Conservation (phyloP, 306 rosid species). For the Castanea crenata region DNA sequence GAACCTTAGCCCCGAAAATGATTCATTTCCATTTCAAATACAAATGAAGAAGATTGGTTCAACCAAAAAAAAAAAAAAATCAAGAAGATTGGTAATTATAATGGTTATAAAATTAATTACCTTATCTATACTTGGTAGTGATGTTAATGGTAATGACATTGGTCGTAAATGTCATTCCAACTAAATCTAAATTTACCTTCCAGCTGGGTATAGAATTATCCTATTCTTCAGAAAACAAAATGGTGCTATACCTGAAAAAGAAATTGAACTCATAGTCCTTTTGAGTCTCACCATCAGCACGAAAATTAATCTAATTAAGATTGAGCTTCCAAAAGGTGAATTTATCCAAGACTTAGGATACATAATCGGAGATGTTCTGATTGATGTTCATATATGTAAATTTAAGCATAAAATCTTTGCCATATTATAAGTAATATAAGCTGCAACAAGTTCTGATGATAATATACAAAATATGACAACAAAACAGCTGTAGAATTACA, state of each 20-base stretch:
- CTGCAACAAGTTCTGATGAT: neutral
- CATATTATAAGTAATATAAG: conserved; percentile 22
- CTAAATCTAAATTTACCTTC: too few relatives aligned
- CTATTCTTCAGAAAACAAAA: too few relatives aligned
- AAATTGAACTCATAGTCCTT: neutral
- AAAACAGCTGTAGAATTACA: conserved; percentile 3
- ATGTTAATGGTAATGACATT: too few relatives aligned
- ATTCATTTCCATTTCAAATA: too few relatives aligned
- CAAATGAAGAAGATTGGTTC: too few relatives aligned
- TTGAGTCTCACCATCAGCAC: neutral
- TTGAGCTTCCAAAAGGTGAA: neutral
- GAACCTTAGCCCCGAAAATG: rapidly evolving
- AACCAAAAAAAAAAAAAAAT: too few relatives aligned
- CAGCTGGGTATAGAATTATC: too few relatives aligned
- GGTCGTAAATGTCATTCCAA: too few relatives aligned
- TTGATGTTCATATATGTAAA: neutral
- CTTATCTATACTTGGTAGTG: too few relatives aligned
- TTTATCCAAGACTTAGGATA: neutral
- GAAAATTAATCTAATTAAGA: neutral
- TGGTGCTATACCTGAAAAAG: neutral
- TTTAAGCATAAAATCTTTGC: neutral
- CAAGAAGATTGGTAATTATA: too few relatives aligned
- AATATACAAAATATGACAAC: conserved; percentile 5
- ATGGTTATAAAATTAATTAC: too few relatives aligned
- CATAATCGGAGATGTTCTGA: neutral